Percentiles rank a stretch among this genome's conserved stretches.
Evolutionary conservation across 148 eudicot species (phyloP).

Genomic region (Selenicereus undatus): DNA sequence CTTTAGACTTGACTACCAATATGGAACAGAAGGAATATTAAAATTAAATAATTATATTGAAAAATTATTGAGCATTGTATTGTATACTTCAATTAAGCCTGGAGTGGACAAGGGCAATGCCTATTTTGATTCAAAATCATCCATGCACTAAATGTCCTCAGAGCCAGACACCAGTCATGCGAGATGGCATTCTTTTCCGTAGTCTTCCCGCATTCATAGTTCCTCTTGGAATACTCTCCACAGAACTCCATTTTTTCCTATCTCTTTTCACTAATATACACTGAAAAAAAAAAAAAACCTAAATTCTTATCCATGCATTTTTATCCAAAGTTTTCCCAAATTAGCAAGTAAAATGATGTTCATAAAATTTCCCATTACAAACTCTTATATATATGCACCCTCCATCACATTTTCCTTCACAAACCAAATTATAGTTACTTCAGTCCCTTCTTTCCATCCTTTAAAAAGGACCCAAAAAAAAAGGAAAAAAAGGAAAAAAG

Average conservation of each 20-base stretch:
- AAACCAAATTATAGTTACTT: conserved; percentile 1
- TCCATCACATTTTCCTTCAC: background rate
- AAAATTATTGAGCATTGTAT: too few relatives aligned
- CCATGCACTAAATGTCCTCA: too few relatives aligned
- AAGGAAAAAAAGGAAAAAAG: background rate
- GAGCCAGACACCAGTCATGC: background rate
- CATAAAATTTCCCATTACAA: background rate
- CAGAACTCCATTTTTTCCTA: background rate
- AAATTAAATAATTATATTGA: too few relatives aligned
- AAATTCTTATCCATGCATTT: conserved; percentile 10
- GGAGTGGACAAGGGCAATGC: too few relatives aligned
- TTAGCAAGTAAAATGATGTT: conserved; percentile 4
- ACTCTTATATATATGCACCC: background rate
- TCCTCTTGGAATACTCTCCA: background rate
- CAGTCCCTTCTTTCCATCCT: background rate
- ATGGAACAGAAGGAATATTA: too few relatives aligned
- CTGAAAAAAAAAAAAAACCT: background rate
- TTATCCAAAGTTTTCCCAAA: conserved; percentile 3
- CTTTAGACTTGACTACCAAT: too few relatives aligned
- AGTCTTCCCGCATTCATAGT: background rate
- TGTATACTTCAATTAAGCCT: too few relatives aligned
- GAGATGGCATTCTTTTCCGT: background rate
- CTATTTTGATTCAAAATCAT: too few relatives aligned
- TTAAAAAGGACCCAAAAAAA: background rate
- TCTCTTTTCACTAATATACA: background rate